Conservation (phyloP, 2,329 filamentous ascomycete species). For the Stachybotrys chartarum region DNA sequence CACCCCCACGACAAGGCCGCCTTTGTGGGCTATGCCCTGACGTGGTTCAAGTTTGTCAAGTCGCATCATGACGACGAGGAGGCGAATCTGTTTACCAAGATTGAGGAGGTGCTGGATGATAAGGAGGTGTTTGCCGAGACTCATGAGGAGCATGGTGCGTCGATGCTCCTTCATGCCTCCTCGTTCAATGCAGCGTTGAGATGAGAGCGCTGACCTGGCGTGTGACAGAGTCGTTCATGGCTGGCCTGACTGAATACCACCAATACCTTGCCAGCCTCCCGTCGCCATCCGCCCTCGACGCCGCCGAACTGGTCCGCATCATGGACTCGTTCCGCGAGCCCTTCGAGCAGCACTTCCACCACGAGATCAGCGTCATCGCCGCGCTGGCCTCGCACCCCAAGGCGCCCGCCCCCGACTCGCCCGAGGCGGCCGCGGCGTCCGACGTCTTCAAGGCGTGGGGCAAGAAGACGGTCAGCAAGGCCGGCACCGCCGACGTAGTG, state of each 20-base stretch:
- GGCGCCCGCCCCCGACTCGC: conserved; percentile 38
- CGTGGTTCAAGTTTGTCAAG: conserved; percentile 52
- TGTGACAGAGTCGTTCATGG: conserved; percentile 37
- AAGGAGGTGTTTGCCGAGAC: conserved; percentile 44
- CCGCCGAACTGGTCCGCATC: conserved; percentile 36
- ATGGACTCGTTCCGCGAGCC: conserved; percentile 42
- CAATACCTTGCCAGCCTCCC: conserved; percentile 39
- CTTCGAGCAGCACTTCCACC: conserved; percentile 50
- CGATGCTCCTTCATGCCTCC: not conserved
- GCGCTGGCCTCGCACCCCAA: conserved; percentile 40
- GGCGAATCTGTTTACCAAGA: conserved; percentile 44
- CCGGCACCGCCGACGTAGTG: conserved; percentile 50
- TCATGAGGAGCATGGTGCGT: conserved; percentile 46
- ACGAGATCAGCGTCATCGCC: conserved; percentile 46
- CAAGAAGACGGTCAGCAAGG: conserved; percentile 56
- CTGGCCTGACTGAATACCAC: conserved; percentile 42
- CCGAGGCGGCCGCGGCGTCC: conserved; percentile 36
- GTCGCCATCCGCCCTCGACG: conserved; percentile 34
- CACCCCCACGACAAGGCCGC: conserved; percentile 42
- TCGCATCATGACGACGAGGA: conserved; percentile 58
- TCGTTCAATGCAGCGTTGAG: not conserved
- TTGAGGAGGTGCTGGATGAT: conserved; percentile 44
- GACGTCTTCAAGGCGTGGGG: conserved; percentile 53
- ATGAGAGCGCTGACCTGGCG: not conserved
- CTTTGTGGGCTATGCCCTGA: conserved; percentile 50